These are phyloP conservation scores for Biscutella laevigata DNA, from an alignment of 441 rosid genomes.

Conservation along the genomic window DNA sequence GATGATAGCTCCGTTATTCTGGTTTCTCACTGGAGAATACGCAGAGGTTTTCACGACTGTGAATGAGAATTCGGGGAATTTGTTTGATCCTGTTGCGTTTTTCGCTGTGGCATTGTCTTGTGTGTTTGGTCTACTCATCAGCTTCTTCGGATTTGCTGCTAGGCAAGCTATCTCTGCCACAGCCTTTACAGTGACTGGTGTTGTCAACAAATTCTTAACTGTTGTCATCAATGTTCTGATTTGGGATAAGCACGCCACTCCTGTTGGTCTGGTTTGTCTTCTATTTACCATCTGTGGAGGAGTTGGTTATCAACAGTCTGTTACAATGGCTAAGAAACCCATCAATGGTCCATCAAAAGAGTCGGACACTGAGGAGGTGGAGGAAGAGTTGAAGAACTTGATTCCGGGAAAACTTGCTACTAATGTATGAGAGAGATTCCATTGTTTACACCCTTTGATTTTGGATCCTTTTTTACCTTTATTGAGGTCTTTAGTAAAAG, in stretches of 20 bases:
- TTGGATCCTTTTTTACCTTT: constrained; percentile 18
- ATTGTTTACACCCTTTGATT: constrained; percentile 14
- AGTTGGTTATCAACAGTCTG: constrained; percentile 90
- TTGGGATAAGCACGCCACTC: constrained; percentile 95
- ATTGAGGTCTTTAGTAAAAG: constrained; percentile 1
- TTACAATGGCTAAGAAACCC: constrained; percentile 35
- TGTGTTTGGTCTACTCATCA: constrained; percentile 78
- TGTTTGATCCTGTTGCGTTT: constrained; percentile 57
- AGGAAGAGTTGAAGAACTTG: constrained; percentile 32
- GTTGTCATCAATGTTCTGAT: constrained; percentile 83
- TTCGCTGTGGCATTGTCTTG: constrained; percentile 71
- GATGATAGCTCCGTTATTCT: constrained; percentile 77
- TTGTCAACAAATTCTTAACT: constrained; percentile 88
- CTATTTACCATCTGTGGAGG: constrained; percentile 74
- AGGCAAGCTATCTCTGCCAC: constrained; percentile 90
- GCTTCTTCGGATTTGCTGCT: constrained; percentile 95
- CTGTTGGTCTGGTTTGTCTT: constrained; percentile 76
- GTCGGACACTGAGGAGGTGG: too few relatives aligned
- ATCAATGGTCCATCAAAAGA: too few relatives aligned
- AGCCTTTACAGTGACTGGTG: constrained; percentile 92
- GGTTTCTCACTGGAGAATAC: constrained; percentile 76
- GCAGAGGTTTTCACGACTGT: constrained; percentile 53
- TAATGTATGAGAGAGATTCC: constrained; percentile 28
- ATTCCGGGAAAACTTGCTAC: constrained; percentile 37
- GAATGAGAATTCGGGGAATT: constrained; percentile 38